Evolutionary conservation across 148 eudicot species (phyloP).

Genomic region (Oxyria digyna): DNA sequence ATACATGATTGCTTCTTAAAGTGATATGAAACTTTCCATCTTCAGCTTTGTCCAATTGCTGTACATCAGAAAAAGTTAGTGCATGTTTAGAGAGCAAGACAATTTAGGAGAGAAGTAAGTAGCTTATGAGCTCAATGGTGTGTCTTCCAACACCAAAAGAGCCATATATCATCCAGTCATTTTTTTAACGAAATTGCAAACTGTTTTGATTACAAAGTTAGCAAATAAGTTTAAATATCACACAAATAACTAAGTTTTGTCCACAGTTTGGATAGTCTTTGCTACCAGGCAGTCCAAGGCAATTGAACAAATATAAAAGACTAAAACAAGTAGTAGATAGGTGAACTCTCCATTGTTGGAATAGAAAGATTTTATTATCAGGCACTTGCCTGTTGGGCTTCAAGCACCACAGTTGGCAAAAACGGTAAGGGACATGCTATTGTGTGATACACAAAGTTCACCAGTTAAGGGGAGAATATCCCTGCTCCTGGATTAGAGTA

Average conservation of each 20-base stretch:
- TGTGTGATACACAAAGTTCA: background rate
- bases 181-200: background rate
- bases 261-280: too few relatives aligned
- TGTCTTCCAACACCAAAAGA: background rate
- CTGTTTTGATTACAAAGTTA: background rate
- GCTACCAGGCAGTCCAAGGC: background rate
- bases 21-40: constrained; percentile 50
- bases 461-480: background rate
- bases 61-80: constrained; percentile 14
- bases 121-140: background rate
- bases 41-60: constrained; percentile 57
- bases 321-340: constrained; percentile 1
- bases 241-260: too few relatives aligned
- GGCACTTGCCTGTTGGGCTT: background rate
- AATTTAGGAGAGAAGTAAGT: background rate
- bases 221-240: background rate
- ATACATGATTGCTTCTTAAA: constrained; percentile 69
- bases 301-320: background rate
- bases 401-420: background rate
- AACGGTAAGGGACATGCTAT: too few relatives aligned
- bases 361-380: background rate
- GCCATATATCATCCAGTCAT: constrained; percentile 1
- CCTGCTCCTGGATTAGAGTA: background rate
- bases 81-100: too few relatives aligned
- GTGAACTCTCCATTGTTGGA: background rate